These are phyloP conservation scores for Phylloporus arenicola DNA, from an alignment of 768 basidiomycete genomes.

Conservation along the genomic window DNA sequence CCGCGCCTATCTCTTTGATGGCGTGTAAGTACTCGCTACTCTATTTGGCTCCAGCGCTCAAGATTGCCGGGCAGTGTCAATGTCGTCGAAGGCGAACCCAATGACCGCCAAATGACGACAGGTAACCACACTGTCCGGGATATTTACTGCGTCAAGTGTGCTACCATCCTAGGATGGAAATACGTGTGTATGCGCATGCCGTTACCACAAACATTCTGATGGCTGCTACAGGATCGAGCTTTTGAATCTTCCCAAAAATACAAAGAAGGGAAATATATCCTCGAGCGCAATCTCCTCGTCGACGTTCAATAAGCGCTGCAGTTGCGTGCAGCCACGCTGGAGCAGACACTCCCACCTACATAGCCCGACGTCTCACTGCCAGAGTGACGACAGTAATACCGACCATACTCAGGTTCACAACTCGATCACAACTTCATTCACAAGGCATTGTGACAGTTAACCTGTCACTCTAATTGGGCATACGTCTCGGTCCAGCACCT, in stretches of 20 bases:
- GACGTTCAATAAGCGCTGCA: slow-evolving; percentile 65
- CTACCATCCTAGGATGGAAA: slow-evolving; percentile 91
- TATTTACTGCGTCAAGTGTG: slow-evolving; percentile 90
- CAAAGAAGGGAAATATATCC: slow-evolving; percentile 98
- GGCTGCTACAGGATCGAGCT: slow-evolving; percentile 70
- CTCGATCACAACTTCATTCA: slow-evolving; percentile 16
- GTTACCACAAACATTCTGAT: background rate
- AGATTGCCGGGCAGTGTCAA: slow-evolving; percentile 62
- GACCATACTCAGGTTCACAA: slow-evolving; percentile 8
- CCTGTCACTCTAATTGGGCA: slow-evolving; percentile 25
- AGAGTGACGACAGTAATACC: slow-evolving; percentile 12
- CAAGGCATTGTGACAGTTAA: slow-evolving; percentile 17
- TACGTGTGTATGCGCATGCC: slow-evolving; percentile 51
- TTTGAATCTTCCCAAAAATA: slow-evolving; percentile 90
- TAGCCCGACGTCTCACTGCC: slow-evolving; percentile 9
- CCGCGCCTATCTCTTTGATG: slow-evolving; percentile 89
- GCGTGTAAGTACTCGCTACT: slow-evolving; percentile 59
- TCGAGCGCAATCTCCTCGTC: slow-evolving; percentile 85
- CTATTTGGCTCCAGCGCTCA: slow-evolving; percentile 11
- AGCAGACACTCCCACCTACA: slow-evolving; percentile 3
- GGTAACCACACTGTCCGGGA: slow-evolving; percentile 95
- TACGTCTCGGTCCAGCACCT: background rate
- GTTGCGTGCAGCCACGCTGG: slow-evolving; percentile 7
- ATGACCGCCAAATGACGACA: slow-evolving; percentile 94
- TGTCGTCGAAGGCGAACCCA: slow-evolving; percentile 81